Base-by-base conservation (phyloP, 2,329 filamentous ascomycete genomes). In the Neoscytalidium dimidiatum region DNA sequence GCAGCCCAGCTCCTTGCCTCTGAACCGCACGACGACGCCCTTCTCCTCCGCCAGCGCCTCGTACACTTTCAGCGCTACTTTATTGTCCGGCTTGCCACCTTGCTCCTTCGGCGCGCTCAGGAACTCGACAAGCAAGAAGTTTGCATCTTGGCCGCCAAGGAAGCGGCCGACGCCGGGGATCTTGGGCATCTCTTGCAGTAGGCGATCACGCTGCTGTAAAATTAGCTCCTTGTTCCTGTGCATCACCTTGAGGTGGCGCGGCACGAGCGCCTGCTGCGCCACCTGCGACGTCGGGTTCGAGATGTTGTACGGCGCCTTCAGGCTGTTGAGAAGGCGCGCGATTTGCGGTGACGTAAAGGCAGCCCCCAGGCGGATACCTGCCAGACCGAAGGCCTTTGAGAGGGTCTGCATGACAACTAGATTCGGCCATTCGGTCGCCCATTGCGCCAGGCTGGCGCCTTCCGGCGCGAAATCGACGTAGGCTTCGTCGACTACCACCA, bases 221-320 rank as follows among this genome's bases (percentile, higher is more conserved):
- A 98, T 90, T 71, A 85, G 84, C n/a, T 83, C 84, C 46, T 86
- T 84, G 77, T 96, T 90, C 31, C 71, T 77, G 43, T 82, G 82
- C 94, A 97, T 97, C 14, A 90, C 84, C 0, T 83, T 80, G 49
- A 98, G 77, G 29, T 94, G 94, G 19, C 83, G 78, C 0, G 83
- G 80, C 1, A 86, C 83, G 43, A 98, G 81, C 3, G 92, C 94
- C 23, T 89, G 86, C 41, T 83, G 85, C 1, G 94, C 95, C 19
- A 99, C 84, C 38, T 90, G 88, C 71, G 90, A 93, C 1, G 94
- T 97, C 0, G 92, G 92, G 71, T 89, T 94, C 3, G 92, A 90
- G 71, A 99, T 89, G 79, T 97, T 98, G 82, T 99, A 99, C 0
- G 95, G 95, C 0, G 95, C 94, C 80, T 98, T 98, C 73, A 99